Percentiles rank a stretch among this genome's conserved stretches.
These are phyloP conservation scores for Picea mariana DNA, from an alignment of 83 land plant species.

Conservation along the genomic window DNA sequence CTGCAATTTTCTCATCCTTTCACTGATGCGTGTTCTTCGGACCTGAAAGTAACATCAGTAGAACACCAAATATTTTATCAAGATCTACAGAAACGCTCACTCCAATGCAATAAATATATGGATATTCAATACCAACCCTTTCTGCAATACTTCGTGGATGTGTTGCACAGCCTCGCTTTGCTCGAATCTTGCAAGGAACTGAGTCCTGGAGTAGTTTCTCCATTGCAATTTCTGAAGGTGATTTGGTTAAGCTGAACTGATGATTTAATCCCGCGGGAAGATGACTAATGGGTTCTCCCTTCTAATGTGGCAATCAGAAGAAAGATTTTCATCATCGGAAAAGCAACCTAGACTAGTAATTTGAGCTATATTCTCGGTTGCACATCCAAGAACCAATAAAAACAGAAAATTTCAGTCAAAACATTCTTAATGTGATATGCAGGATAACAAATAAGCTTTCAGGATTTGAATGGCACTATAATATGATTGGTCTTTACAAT, in stretches of 20 bases:
- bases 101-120: background rate
- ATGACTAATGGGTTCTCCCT: conserved; percentile 28
- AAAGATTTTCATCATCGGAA: background rate
- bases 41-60: conserved; percentile 36
- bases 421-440: background rate
- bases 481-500: background rate
- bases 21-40: conserved; percentile 81
- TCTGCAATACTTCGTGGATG: conserved; percentile 70
- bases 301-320: conserved; percentile 24
- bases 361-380: background rate
- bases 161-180: conserved; percentile 65
- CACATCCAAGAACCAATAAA: background rate
- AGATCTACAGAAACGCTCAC: background rate
- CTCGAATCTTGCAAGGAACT: conserved; percentile 49
- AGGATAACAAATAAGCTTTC: background rate
- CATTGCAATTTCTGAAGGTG: conserved; percentile 21
- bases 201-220: conserved; percentile 29
- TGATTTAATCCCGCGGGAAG: conserved; percentile 20
- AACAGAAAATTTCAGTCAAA: background rate
- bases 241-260: conserved; percentile 29
- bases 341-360: conserved; percentile 9
- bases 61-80: background rate
- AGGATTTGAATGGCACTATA: background rate
- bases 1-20: conserved; percentile 83
- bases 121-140: conserved; percentile 32